A percentile compares a stretch with the other conserved stretches of the same genome.
Evolutionary conservation across 768 basidiomycete genomes (phyloP).

Genomic region (Trametes meyenii): DNA sequence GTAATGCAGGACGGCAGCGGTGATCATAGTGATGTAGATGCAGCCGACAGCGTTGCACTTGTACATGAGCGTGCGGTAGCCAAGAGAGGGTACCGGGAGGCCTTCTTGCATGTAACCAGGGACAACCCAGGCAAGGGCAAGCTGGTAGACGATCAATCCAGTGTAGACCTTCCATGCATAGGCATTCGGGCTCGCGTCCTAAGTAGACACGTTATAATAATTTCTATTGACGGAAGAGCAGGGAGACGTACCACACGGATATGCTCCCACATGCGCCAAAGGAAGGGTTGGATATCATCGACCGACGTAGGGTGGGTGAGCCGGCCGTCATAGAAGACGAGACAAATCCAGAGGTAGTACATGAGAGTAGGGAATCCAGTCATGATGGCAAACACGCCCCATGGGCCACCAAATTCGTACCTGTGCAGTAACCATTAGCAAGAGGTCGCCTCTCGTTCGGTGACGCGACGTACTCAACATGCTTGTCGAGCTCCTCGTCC

Average conservation of each 20-base stretch:
- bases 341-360: conserved; percentile 99
- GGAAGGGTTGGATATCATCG: conserved; percentile 76
- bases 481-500: conserved; percentile 65
- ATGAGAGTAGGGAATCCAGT: conserved; percentile 90
- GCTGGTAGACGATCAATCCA: conserved; percentile 85
- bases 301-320: conserved; percentile 69
- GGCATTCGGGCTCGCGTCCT: conserved; percentile 91
- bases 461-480: conserved; percentile 40
- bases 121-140: conserved; percentile 86
- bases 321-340: conserved; percentile 93
- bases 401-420: conserved; percentile 96
- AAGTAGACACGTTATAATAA: not conserved
- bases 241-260: conserved; percentile 63
- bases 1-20: conserved; percentile 75
- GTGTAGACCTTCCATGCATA: conserved; percentile 92
- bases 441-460: not conserved
- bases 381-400: conserved; percentile 93
- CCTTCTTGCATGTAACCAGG: conserved; percentile 95
- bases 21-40: conserved; percentile 80
- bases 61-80: conserved; percentile 92
- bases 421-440: conserved; percentile 42
- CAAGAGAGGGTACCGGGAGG: conserved; percentile 92
- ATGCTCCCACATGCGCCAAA: conserved; percentile 84
- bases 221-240: not conserved
- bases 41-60: conserved; percentile 93